A percentile compares a stretch with the other conserved stretches of the same genome.
Evolutionary conservation across 2,329 filamentous ascomycete species (phyloP).

Genomic region (Beauveria sp.): DNA sequence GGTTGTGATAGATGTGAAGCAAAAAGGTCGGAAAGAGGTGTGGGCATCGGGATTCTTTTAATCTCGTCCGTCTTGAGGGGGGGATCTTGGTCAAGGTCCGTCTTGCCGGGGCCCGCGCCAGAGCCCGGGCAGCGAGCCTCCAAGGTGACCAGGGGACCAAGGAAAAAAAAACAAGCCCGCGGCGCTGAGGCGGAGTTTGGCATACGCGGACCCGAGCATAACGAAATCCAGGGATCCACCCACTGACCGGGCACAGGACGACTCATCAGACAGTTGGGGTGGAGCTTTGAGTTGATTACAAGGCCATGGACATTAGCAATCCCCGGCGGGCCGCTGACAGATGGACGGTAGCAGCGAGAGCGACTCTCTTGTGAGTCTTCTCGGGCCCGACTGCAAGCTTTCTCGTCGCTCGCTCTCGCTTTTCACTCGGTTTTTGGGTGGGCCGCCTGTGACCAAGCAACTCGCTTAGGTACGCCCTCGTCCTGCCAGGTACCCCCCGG

Average conservation of each 20-base stretch:
- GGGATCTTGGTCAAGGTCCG: not conserved
- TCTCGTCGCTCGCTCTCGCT: not conserved
- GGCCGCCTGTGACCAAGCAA: not conserved
- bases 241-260: no score
- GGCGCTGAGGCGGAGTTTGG: conserved; percentile 23
- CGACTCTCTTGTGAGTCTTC: no score
- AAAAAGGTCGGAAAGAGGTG: not conserved
- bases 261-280: not conserved
- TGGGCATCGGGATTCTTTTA: conserved; percentile 19
- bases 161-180: not conserved
- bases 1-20: not conserved
- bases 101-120: not conserved
- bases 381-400: no score
- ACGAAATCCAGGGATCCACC: not conserved
- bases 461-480: no score
- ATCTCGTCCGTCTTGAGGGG: conserved; percentile 10
- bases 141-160: not conserved
- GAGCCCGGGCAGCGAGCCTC: not conserved
- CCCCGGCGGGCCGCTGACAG: conserved; percentile 10
- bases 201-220: conserved; percentile 24
- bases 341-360: not conserved
- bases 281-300: not conserved
- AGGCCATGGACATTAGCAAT: conserved; percentile 11
- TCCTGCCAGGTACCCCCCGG: no score
- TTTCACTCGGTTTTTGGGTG: not conserved